Percentiles rank a stretch among this genome's conserved stretches.
phyloP scores from a whole-genome alignment of 495 filamentous ascomycete species.

The Aspergillus taichungensis region DNA sequence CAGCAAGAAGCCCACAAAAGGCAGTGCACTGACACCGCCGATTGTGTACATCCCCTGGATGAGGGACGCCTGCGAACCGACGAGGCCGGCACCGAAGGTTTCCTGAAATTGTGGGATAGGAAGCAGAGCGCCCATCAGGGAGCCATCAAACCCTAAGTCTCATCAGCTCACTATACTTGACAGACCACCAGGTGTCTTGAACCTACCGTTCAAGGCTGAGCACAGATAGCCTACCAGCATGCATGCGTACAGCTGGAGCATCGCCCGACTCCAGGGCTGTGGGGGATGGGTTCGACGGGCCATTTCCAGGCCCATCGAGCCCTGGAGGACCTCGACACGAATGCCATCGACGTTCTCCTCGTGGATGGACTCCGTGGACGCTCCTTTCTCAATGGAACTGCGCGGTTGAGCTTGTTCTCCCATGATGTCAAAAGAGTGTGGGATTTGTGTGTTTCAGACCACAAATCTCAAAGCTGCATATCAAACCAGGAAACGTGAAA shows the following conservation, averaged over 20 bases:
- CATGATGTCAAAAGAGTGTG: conserved; percentile 1
- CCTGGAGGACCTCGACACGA: conserved; percentile 7
- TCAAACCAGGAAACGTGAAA: no score
- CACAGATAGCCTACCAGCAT: conserved; percentile 7
- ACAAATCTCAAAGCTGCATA: no score
- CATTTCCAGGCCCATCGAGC: conserved; percentile 9
- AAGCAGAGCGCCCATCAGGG: conserved; percentile 9
- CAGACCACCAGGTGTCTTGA: no score
- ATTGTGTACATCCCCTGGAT: conserved; percentile 53
- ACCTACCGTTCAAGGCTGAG: conserved; percentile 1
- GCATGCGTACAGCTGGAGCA: conserved; percentile 6
- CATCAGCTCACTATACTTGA: no score
- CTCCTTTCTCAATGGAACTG: conserved; percentile 1
- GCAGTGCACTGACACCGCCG: conserved; percentile 42
- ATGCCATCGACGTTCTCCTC: conserved; percentile 3
- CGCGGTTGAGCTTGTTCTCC: not conserved
- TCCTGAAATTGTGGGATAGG: conserved; percentile 5
- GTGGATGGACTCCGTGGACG: not conserved
- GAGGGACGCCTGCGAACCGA: conserved; percentile 35
- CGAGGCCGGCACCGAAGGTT: conserved; percentile 2
- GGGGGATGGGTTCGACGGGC: conserved; percentile 8
- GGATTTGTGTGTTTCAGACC: no score
- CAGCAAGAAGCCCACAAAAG: conserved; percentile 41
- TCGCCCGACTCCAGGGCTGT: conserved; percentile 7
- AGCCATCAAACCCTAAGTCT: conserved; percentile 7